Evolutionary conservation across 2,329 filamentous ascomycete species (phyloP).

Genomic region (Sclerotinia trifoliorum): DNA sequence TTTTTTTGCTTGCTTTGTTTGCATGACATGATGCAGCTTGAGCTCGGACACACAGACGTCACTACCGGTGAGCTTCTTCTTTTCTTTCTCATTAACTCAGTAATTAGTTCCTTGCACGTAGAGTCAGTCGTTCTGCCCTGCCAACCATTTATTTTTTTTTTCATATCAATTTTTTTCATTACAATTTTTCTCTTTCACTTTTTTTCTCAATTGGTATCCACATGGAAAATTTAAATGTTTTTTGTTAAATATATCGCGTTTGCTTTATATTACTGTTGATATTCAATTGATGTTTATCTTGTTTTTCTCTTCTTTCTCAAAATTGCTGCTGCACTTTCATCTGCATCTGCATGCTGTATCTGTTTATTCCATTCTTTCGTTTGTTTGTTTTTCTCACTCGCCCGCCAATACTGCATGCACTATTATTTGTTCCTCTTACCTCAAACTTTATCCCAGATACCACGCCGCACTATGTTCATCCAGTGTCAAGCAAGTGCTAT

Average conservation of each 20-base stretch:
- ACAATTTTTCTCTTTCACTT: neutral
- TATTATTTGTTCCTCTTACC: neutral
- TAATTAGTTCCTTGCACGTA: neutral
- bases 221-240: neutral
- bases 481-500: conserved; percentile 11
- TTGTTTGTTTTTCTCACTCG: neutral
- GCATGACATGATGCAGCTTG: conserved; percentile 18
- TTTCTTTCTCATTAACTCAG: neutral
- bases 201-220: conserved; percentile 1
- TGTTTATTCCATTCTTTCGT: neutral
- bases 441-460: conserved; percentile 5
- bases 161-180: neutral
- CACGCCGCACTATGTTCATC: neutral
- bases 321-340: neutral
- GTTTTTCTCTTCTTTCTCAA: neutral
- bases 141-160: conserved; percentile 1
- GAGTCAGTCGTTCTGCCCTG: conserved; percentile 11
- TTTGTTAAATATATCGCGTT: neutral
- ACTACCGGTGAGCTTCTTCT: conserved; percentile 18
- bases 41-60: conserved; percentile 18
- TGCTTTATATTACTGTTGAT: neutral
- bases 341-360: too few species aligned
- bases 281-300: neutral
- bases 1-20: conserved; percentile 4
- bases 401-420: neutral